Conservation (phyloP, 169 alveolate genomes). For the Cryptosporidium muris region DNA sequence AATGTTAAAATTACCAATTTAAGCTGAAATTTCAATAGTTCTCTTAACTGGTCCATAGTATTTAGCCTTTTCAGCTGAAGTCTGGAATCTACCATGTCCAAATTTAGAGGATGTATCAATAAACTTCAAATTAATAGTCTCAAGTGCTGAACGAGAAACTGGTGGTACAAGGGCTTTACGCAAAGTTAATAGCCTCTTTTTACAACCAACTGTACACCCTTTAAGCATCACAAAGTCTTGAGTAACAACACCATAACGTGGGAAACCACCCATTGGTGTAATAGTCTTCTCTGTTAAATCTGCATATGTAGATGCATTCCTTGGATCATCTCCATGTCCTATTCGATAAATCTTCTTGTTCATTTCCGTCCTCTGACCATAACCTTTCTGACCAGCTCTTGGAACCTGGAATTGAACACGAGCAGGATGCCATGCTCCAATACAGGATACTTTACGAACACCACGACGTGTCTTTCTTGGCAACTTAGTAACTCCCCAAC, state of each 20-base stretch:
- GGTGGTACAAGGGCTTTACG: constrained; percentile 97
- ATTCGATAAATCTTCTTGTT: constrained; percentile 99
- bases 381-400: constrained; percentile 99
- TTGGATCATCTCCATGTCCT: constrained; percentile 93
- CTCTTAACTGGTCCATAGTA: constrained; percentile 95
- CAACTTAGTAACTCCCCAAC: constrained; percentile 99
- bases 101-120: constrained; percentile 99
- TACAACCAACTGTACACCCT: constrained; percentile 98
- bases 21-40: constrained; percentile 27
- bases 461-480: constrained; percentile 99
- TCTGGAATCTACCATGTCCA: constrained; percentile 99
- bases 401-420: constrained; percentile 99
- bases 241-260: constrained; percentile 98
- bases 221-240: constrained; percentile 98
- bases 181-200: constrained; percentile 95
- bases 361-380: constrained; percentile 99
- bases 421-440: constrained; percentile 99
- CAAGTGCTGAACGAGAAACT: constrained; percentile 92
- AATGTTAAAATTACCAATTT: background rate
- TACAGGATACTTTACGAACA: constrained; percentile 99
- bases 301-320: constrained; percentile 96
- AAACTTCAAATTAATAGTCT: constrained; percentile 95
- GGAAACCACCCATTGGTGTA: constrained; percentile 99
- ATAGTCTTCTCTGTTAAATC: constrained; percentile 98
- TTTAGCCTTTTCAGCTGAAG: constrained; percentile 97